Base-by-base conservation (phyloP, 2,329 filamentous ascomycete genomes). In the Venturia carpophila region DNA sequence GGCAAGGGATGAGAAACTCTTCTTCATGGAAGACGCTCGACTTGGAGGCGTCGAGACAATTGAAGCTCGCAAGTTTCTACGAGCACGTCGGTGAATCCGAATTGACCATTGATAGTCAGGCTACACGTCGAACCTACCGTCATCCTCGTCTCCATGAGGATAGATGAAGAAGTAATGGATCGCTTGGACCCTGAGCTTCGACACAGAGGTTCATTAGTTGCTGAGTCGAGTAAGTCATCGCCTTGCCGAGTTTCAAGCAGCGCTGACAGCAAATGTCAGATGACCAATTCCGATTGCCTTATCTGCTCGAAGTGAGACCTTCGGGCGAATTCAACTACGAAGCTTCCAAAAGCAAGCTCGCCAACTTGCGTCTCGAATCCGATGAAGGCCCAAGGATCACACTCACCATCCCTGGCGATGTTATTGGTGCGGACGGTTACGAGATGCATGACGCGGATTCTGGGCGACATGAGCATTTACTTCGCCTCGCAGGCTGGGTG, bases 11-110 rank as follows among this genome's bases (percentile, higher is more conserved):
- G 87, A 90, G 70, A 85, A 81, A 43, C 75, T 97, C 3, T 88
- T 84, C 66, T 80, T 96, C 55, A 86, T 95, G 72, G 87, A 93
- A 72, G 92, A 97, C 69, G 81, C 90, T 11, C 80, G 84, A 19
- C 80, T 85, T 69, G 88, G 87, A 5, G 86, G 85, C n/a, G 73
- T 84, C n/a, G 86, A 90, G 43, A 78, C 87, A 15, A 71, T 82
- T 17, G 78, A 82, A 68, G 70, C 75, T 60, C 70, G 79, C 80
- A 67, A 68, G 78, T 73, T 24, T 19, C 42, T 27, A 37, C n/a
- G n/a, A 24, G n/a, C 15, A 47, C 62, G 9, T 30, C 24, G 41
- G 10, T 13, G 34, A 62, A 21, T n/a, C 27, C 13, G 5, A 47
- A 67, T 72, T 70, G 68, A 69, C 41, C 21, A 19, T 52, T 1